Evolutionary conservation across 148 eudicot species (phyloP), one percentile per base, ranked within the genome.

Genomic region (Nyssa sinensis): DNA sequence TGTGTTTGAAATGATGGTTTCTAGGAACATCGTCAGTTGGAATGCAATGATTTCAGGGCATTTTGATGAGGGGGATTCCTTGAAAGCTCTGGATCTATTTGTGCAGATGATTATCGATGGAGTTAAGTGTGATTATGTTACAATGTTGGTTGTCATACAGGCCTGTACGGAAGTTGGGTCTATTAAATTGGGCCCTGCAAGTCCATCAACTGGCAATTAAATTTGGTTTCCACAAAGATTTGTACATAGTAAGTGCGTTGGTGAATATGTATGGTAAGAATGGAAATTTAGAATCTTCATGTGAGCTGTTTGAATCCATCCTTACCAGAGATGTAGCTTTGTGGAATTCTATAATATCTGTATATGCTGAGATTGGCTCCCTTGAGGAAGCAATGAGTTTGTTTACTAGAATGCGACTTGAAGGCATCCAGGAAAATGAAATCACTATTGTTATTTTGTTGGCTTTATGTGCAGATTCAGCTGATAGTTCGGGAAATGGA

Each of bases 301-400:
- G 12, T 70, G 78, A 51, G 74, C 80, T 87, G 32, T 87, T 84
- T 75, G 74, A 75, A 66, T 84, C 79, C 19, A 21, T 72, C 44
- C 77, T 74, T n/a, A 14, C 59, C 16, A 65, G 55, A 72, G 87
- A 84, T 74, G 58, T 67, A 74, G 79, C 82, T 53, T 66, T 87
- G 75, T 87, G 83, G 84, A 87, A 87, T 72, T 84, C 90, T 34
- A 80, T 82, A 76, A 34, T 87, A 35, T 80, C 72, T 30, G 67
- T 65, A 13, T 82, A 47, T 72, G 69, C 64, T 53, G 81, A 76
- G 51, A 68, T 19, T 51, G 81, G 83, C 49, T 70, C 23, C 35
- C 66, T 66, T 59, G 77, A 76, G 49, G 77, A 82, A 73, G 86
- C 83, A 29, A 65, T 73, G 73, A 65, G 34, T 34, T 32, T 84